These are phyloP conservation scores for Neofusicoccum laricinum DNA, from an alignment of 2,329 filamentous ascomycete species.

Conservation along the genomic window DNA sequence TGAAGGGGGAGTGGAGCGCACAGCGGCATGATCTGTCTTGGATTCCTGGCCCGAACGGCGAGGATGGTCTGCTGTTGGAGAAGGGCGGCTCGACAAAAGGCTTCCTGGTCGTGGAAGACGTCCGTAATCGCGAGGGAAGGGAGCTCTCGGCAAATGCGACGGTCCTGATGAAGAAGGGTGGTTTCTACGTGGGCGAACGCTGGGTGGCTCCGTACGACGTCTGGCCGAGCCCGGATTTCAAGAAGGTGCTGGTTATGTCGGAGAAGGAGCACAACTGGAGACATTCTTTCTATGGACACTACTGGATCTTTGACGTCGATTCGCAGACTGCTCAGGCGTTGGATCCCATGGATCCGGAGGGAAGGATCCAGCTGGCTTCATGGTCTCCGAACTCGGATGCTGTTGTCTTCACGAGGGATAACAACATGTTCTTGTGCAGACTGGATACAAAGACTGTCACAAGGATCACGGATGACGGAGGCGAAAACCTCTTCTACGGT, in stretches of 20 bases:
- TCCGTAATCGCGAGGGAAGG: conserved; percentile 54
- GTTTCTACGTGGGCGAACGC: conserved; percentile 60
- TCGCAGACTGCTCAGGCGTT: conserved; percentile 75
- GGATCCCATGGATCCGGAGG: conserved; percentile 64
- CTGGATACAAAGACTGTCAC: conserved; percentile 58
- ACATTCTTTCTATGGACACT: conserved; percentile 80
- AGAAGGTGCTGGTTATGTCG: conserved; percentile 80
- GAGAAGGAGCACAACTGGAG: conserved; percentile 76
- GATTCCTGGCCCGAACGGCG: conserved; percentile 70
- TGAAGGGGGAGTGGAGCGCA: conserved; percentile 64
- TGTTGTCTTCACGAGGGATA: conserved; percentile 83
- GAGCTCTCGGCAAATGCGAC: conserved; percentile 51
- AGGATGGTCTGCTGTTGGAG: conserved; percentile 84
- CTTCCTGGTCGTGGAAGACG: conserved; percentile 83
- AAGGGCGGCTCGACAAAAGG: conserved; percentile 53
- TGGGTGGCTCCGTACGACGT: conserved; percentile 58
- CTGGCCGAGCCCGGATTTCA: conserved; percentile 78
- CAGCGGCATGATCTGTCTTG: conserved; percentile 66
- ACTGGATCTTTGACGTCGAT: conserved; percentile 90
- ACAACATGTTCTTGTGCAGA: conserved; percentile 83
- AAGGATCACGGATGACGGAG: conserved; percentile 82
- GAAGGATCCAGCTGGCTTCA: conserved; percentile 74
- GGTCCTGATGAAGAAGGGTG: conserved; percentile 69
- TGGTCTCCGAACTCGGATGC: conserved; percentile 89
- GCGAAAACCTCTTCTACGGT: conserved; percentile 87